These are phyloP conservation scores for Rhodosporidiobolus odoratus DNA, from an alignment of 768 basidiomycete species.

Conservation along the genomic window DNA sequence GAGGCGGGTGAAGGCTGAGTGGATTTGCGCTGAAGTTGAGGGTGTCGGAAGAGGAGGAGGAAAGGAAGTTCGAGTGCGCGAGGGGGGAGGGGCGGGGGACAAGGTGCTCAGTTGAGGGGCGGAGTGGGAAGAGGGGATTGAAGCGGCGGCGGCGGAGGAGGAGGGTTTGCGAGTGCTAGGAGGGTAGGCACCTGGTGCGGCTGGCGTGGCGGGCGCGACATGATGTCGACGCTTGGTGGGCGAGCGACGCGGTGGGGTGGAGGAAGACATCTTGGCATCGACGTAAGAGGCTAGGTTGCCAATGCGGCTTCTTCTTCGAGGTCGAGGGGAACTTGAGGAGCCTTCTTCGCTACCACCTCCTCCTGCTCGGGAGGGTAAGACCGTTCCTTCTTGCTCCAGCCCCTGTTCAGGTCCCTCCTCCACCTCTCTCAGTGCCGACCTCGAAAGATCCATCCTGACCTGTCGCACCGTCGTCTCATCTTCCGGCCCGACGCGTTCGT, in stretches of 20 bases:
- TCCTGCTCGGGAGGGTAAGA: neutral
- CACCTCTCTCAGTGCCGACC: neutral
- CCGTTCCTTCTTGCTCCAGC: neutral
- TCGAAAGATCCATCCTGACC: neutral
- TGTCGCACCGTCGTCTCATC: neutral
- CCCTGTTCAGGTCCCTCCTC: neutral
- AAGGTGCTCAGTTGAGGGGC: neutral
- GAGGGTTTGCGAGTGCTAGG: slow-evolving; percentile 14
- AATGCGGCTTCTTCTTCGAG: slow-evolving; percentile 6
- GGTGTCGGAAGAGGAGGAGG: neutral
- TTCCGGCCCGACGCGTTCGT: slow-evolving; percentile 1
- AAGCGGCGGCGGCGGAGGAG: neutral
- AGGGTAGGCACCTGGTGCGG: slow-evolving; percentile 30
- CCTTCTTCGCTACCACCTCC: slow-evolving; percentile 12
- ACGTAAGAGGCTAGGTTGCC: slow-evolving; percentile 27
- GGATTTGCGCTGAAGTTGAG: slow-evolving; percentile 15
- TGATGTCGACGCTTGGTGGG: neutral
- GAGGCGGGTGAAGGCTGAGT: slow-evolving; percentile 27
- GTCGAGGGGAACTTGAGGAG: slow-evolving; percentile 27
- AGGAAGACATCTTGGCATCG: slow-evolving; percentile 14
- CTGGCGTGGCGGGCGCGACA: slow-evolving; percentile 12
- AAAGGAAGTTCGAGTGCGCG: neutral
- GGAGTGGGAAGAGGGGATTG: neutral
- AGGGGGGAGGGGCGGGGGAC: neutral
- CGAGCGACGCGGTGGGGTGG: slow-evolving; percentile 15